phyloP scores from a whole-genome alignment of 2,329 filamentous ascomycete species.

The Aspergillus vadensis region DNA sequence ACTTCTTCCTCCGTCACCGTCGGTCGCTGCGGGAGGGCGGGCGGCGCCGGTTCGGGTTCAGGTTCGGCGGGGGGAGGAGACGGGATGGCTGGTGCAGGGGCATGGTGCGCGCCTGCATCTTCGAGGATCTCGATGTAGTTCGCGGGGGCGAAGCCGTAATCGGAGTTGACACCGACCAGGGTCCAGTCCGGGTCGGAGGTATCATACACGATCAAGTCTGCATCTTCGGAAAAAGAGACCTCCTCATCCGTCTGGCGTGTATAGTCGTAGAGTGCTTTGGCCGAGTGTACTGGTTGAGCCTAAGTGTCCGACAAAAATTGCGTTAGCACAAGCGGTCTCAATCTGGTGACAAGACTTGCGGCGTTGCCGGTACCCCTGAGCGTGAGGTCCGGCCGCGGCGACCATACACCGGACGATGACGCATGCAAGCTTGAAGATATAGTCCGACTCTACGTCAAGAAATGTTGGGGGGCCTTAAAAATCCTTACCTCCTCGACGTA shows the following conservation, averaged over 20 bases:
- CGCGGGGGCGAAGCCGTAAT: constrained; percentile 91
- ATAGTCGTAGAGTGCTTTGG: constrained; percentile 97
- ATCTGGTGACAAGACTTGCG: constrained; percentile 3
- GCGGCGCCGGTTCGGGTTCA: constrained; percentile 41
- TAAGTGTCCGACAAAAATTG: constrained; percentile 37
- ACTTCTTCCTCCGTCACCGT: constrained; percentile 29
- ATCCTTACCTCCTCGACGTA: constrained; percentile 84
- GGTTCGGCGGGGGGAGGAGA: constrained; percentile 26
- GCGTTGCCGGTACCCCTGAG: constrained; percentile 21
- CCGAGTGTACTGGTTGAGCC: constrained; percentile 68
- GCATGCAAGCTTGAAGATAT: background rate
- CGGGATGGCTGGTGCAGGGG: constrained; percentile 24
- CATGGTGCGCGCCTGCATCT: constrained; percentile 51
- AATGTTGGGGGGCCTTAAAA: background rate
- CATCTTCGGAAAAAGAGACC: constrained; percentile 90
- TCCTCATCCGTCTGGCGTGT: constrained; percentile 96
- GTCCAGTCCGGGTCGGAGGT: constrained; percentile 95
- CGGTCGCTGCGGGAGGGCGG: constrained; percentile 37
- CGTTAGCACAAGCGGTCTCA: constrained; percentile 9
- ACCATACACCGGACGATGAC: background rate
- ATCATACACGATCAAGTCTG: constrained; percentile 81
- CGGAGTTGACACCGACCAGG: constrained; percentile 77
- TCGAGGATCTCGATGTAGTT: constrained; percentile 86
- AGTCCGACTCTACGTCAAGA: background rate
- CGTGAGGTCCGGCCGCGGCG: constrained; percentile 2